phyloP scores from a whole-genome alignment of 2,329 filamentous ascomycete species.

The Calonectria fujianensis region DNA sequence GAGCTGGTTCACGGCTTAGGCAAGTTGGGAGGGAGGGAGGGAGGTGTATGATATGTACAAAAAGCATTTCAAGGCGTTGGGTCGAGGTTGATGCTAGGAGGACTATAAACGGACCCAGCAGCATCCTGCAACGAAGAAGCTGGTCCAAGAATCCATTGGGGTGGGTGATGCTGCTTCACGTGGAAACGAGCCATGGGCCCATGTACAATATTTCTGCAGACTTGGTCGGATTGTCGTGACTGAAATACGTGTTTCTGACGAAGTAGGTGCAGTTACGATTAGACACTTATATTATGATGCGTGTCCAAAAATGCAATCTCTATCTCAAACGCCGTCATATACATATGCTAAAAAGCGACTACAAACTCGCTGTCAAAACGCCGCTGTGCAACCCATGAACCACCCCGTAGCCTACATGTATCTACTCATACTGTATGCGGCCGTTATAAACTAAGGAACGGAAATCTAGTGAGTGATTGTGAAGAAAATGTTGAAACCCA shows the following conservation, averaged over 20 bases:
- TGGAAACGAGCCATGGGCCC: conserved; percentile 13
- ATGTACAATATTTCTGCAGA: conserved; percentile 46
- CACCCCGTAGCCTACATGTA: conserved; percentile 46
- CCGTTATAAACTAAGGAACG: conserved; percentile 40
- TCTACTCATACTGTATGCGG: conserved; percentile 44
- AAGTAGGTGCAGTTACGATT: conserved; percentile 40
- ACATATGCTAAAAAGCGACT: conserved; percentile 43
- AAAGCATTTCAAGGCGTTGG: conserved; percentile 55
- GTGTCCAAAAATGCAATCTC: conserved; percentile 45
- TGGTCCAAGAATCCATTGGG: conserved; percentile 12
- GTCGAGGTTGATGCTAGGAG: conserved; percentile 44
- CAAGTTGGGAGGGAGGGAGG: neutral
- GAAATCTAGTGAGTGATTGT: conserved; percentile 70
- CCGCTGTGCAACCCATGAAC: conserved; percentile 49
- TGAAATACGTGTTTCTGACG: conserved; percentile 2
- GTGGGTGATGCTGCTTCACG: neutral
- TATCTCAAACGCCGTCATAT: conserved; percentile 48
- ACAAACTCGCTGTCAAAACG: conserved; percentile 46
- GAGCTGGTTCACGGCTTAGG: neutral
- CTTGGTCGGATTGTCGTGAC: conserved; percentile 1
- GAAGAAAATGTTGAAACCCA: conserved; percentile 91
- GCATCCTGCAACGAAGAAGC: conserved; percentile 26
- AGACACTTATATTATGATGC: conserved; percentile 48
- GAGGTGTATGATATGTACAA: conserved; percentile 56
- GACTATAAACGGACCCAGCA: conserved; percentile 30